Evolutionary conservation across 371 early-diverging fungal species (phyloP).

Genomic region (Syncephalastrum racemosum): DNA sequence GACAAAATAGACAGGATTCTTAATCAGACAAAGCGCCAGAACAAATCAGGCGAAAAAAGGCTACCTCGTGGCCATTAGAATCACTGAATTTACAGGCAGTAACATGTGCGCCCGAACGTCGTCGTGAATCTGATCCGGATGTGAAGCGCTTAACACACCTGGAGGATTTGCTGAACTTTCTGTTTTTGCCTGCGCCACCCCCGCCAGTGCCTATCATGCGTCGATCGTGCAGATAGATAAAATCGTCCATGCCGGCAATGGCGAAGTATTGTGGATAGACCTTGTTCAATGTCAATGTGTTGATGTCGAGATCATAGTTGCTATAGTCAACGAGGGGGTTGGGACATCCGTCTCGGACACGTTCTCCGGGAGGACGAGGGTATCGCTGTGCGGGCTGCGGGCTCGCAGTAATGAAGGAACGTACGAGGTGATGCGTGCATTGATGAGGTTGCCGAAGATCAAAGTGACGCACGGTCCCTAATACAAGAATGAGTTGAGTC

Average conservation of each 20-base stretch:
- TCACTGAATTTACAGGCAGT: conserved; percentile 47
- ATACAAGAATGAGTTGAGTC: background rate
- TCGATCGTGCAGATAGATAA: conserved; percentile 63
- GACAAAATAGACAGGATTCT: background rate
- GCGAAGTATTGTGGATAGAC: conserved; percentile 58
- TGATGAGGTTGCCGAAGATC: conserved; percentile 55
- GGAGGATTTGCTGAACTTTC: conserved; percentile 8
- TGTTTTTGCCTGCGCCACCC: conserved; percentile 11
- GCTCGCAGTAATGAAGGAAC: conserved; percentile 25
- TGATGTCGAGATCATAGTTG: conserved; percentile 47
- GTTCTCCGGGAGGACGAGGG: conserved; percentile 14
- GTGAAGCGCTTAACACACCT: conserved; percentile 38
- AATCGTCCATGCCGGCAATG: conserved; percentile 57
- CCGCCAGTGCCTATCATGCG: conserved; percentile 41
- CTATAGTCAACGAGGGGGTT: conserved; percentile 54
- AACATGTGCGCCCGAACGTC: conserved; percentile 26
- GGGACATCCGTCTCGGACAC: conserved; percentile 30
- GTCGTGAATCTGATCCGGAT: conserved; percentile 9
- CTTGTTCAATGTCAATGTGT: conserved; percentile 52
- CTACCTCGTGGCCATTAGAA: conserved; percentile 44
- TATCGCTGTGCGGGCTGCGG: conserved; percentile 21
- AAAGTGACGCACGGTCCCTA: conserved; percentile 63
- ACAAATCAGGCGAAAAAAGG: conserved; percentile 3
- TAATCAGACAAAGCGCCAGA: no score
- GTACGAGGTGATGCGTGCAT: conserved; percentile 29